Base-by-base conservation (phyloP, 2,329 filamentous ascomycete genomes). In the Zymoseptoria tritici region DNA sequence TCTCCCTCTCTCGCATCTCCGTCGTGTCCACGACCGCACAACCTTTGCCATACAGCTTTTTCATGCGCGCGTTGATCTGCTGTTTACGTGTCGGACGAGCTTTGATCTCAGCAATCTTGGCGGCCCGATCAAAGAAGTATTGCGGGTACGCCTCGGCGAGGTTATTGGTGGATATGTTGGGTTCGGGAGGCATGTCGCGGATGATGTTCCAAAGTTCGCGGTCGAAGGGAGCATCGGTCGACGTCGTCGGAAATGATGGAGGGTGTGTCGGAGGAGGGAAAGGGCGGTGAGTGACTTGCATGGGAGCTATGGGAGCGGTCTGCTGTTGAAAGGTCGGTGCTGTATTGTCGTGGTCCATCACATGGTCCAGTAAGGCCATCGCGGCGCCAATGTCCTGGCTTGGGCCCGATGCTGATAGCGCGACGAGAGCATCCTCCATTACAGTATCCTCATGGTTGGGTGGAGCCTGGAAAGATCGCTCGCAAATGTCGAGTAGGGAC, bases 41-140 rank as follows among this genome's bases (percentile, higher is more conserved):
- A 16, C 36, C 36, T n/a, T 46, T 46, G 2, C 36, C 36, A n/a
- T 46, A 16, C 4, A 46, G 36, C 36, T 46, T 46, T 16, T 13
- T n/a, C 36, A 46, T 46, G 36, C 36, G 36, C 36, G 36, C 36
- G 13, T n/a, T 46, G 7, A 46, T 68, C 22, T 68, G 57, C 26
- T 69, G 62, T 60, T 78, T 78, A 36, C 74, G 68, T 1, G 69
- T 71, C 3, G 73, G 73, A 1, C 76, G 69, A 13, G 60, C 56
- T 26, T 61, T 62, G 59, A 73, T 82, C 74, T 83, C 85, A 71
- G 82, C 84, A 58, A 86, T 79, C 74, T 82, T 84, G 59, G 74
- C 77, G 6, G 80, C 77, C n/a, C 79, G 78, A 42, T 78, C 78
- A 52, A 65, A 69, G 36, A 46, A 46, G 36, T 46, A 46, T 46